Percentiles rank a stretch among this genome's conserved stretches.
Evolutionary conservation across 1,284 basidiomycete species (phyloP).

Genomic region (Irpex rosettiformis): DNA sequence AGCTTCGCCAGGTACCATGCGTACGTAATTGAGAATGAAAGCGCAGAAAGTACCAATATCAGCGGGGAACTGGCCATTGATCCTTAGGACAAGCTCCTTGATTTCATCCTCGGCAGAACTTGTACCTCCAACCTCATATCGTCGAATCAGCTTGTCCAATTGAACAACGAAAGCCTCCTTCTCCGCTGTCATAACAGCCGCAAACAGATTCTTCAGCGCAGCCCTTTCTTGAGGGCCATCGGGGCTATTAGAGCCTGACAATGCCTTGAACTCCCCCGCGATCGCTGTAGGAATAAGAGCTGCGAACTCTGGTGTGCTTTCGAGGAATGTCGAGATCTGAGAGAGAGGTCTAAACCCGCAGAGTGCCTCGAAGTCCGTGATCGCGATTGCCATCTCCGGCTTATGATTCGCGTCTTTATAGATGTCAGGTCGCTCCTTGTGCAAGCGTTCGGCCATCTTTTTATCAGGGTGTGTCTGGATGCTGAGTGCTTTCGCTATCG

Average conservation of each 20-base stretch:
- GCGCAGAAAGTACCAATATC: conserved; percentile 96
- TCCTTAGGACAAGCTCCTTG: conserved; percentile 64
- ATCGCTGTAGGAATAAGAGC: conserved; percentile 62
- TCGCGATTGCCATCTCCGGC: conserved; percentile 96
- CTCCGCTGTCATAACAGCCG: conserved; percentile 78
- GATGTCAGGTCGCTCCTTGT: conserved; percentile 73
- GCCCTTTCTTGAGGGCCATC: conserved; percentile 51
- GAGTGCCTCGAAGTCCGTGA: conserved; percentile 89
- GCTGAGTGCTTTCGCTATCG: conserved; percentile 91
- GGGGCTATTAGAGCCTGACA: conserved; percentile 38
- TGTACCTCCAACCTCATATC: conserved; percentile 52
- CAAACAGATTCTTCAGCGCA: conserved; percentile 74
- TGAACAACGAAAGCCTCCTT: conserved; percentile 48
- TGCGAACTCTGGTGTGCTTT: conserved; percentile 75
- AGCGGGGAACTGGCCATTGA: conserved; percentile 84
- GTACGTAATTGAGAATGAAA: conserved; percentile 88
- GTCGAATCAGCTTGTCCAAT: conserved; percentile 55
- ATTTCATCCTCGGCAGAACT: conserved; percentile 43
- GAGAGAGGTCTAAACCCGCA: conserved; percentile 87
- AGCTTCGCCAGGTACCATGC: conserved; percentile 80
- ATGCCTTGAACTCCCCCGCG: conserved; percentile 44
- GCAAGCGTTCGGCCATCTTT: conserved; percentile 75
- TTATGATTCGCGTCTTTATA: conserved; percentile 87
- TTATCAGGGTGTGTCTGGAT: conserved; percentile 99
- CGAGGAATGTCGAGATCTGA: conserved; percentile 68